Evolutionary conservation across 192 early-diverging fungal genomes (phyloP), one percentile per base, ranked within the genome.

Genomic region (Pecoramyces ruminantium): DNA sequence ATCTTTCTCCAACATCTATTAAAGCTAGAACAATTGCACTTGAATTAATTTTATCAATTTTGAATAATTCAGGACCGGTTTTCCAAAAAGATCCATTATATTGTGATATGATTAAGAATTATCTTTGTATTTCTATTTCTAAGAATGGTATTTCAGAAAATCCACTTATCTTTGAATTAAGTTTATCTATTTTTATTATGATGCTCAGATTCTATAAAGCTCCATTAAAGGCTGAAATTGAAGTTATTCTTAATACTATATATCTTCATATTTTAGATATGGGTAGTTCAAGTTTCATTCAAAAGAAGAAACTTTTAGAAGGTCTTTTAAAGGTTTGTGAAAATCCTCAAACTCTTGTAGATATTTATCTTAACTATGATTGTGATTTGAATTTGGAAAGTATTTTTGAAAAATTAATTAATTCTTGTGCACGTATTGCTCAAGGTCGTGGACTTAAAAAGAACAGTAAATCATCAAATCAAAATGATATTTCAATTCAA

Each of bases 181-280:
- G 85, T 40, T 81, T 92, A 67, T 82, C 83, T 38, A 87, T 91
- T 51, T 92, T 91, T 79, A 78, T 91, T 77, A 83, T 91, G 83
- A 67, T 92, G 30, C 85, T 88, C 30, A 42, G 86, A 29, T 86
- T 79, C 78, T 91, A 86, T 58, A 85, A 90, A 25, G 79, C 82
- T 28, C 78, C 82, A 77, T 83, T 92, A 29, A 91, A 91, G 81
- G 77, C 82, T 16, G 90, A 92, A 85, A 83, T 92, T 40, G 90
- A 91, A 83, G 86, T 89, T n/a, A 81, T 91, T n/a, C 84, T 91
- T 28, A 86, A 85, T 78, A 87, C 85, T 18, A 85, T 91, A 1
- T 92, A 88, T 79, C 78, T 92, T 29, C 88, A 90, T 80, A 89
- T 92, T 79, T 81, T 92, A 38, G 91, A 91, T 81, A 92, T 91